Conservation (phyloP, 441 rosid species). For the Arabidopsis lyrata region DNA sequence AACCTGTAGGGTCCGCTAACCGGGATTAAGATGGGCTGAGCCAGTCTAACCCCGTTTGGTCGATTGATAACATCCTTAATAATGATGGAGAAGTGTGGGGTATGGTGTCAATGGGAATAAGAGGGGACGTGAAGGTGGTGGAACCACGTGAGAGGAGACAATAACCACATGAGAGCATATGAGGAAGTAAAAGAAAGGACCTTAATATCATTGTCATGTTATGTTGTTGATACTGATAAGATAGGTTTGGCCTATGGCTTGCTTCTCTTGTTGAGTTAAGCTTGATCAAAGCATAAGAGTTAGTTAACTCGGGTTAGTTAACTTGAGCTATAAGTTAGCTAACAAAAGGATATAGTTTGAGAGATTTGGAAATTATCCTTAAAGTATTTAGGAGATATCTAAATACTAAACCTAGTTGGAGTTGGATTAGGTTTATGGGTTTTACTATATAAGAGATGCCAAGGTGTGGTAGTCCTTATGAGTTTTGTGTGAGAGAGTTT, state of each 20-base stretch:
- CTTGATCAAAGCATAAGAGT: too few species aligned
- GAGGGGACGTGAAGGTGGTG: constrained; percentile 35
- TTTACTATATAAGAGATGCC: too few species aligned
- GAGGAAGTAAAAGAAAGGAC: constrained; percentile 25
- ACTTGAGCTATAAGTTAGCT: too few species aligned
- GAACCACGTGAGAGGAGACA: constrained; percentile 47
- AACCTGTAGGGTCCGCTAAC: background rate
- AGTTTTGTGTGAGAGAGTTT: too few species aligned
- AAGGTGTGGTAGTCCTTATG: too few species aligned
- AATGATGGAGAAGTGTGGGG: constrained; percentile 29
- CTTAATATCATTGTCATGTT: constrained; percentile 34
- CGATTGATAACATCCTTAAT: constrained; percentile 2
- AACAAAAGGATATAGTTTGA: too few species aligned
- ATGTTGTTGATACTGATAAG: constrained; percentile 30
- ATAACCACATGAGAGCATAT: constrained; percentile 46
- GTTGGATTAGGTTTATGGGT: too few species aligned
- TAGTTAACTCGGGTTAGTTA: too few species aligned
- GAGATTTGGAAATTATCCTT: too few species aligned
- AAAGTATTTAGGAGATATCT: too few species aligned
- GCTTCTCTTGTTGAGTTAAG: background rate
- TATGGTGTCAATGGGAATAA: constrained; percentile 15
- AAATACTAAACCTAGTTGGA: too few species aligned
- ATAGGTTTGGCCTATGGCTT: constrained; percentile 39
- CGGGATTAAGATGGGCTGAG: background rate
- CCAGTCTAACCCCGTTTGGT: constrained; percentile 6